Evolutionary conservation across 495 filamentous ascomycete genomes (phyloP).

Genomic region (Tuber melanosporum): DNA sequence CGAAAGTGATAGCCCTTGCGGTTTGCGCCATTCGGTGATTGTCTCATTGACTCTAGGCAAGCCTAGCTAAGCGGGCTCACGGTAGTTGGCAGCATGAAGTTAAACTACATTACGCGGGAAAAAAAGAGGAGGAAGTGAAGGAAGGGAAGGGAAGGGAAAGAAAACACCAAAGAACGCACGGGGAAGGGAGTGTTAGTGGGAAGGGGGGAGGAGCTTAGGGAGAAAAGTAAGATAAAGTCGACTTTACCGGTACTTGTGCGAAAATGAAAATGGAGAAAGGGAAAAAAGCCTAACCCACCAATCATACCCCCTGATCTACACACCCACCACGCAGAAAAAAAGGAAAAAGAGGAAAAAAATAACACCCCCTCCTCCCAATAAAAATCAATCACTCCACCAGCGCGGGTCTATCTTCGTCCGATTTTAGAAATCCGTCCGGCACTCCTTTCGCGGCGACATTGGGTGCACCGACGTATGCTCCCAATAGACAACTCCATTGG

Average conservation of each 20-base stretch:
- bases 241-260: background rate
- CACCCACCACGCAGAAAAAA: constrained; percentile 1
- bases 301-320: constrained; percentile 2
- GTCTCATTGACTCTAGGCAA: background rate
- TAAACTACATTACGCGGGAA: background rate
- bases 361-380: background rate
- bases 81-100: background rate
- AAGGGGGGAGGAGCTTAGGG: background rate
- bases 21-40: background rate
- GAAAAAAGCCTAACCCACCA: background rate
- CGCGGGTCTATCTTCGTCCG: constrained; percentile 8
- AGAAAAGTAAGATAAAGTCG: constrained; percentile 6
- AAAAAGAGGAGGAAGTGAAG: background rate
- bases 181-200: background rate
- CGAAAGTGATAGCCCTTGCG: background rate
- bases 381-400: background rate
- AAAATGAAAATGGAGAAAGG: background rate
- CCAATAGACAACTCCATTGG: constrained; percentile 67
- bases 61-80: background rate
- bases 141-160: background rate
- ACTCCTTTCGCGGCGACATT: constrained; percentile 39
- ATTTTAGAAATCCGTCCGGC: constrained; percentile 42
- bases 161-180: background rate
- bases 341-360: background rate
- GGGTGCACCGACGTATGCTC: constrained; percentile 62